Percentiles rank a stretch among this genome's conserved stretches.
These are phyloP conservation scores for Orychophragmus violaceus DNA, from an alignment of 345 rosid genomes.

Conservation along the genomic window DNA sequence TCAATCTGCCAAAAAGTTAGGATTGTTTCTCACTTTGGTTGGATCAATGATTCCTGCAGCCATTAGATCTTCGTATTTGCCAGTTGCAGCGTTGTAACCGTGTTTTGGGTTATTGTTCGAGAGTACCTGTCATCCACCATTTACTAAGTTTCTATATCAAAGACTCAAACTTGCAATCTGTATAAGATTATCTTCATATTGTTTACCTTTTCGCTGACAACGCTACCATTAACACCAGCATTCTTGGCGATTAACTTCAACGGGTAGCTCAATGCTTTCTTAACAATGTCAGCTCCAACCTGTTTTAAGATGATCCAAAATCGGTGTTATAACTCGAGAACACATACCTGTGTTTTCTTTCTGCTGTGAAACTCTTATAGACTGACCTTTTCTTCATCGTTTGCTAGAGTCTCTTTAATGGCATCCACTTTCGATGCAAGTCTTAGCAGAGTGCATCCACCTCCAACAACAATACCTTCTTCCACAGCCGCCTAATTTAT, in stretches of 20 bases:
- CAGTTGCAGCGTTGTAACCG: slow-evolving; percentile 91
- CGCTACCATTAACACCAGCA: slow-evolving; percentile 90
- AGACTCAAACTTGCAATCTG: neutral
- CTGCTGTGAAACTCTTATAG: neutral
- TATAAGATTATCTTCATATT: neutral
- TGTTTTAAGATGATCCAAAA: slow-evolving; percentile 10
- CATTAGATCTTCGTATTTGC: slow-evolving; percentile 85
- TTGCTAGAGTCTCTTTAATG: slow-evolving; percentile 58
- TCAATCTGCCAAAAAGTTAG: neutral
- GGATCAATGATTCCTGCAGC: slow-evolving; percentile 92
- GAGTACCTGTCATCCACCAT: slow-evolving; percentile 42
- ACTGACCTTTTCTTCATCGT: slow-evolving; percentile 78
- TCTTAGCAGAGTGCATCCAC: slow-evolving; percentile 70
- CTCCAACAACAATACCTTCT: slow-evolving; percentile 82
- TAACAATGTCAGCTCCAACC: slow-evolving; percentile 92
- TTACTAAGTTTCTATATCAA: neutral
- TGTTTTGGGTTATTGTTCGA: slow-evolving; percentile 50
- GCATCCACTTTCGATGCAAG: slow-evolving; percentile 60
- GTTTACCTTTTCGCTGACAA: slow-evolving; percentile 73
- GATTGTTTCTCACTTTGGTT: slow-evolving; percentile 49
- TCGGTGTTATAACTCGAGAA: neutral
- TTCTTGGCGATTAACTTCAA: slow-evolving; percentile 82
- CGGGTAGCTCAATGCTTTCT: slow-evolving; percentile 78
- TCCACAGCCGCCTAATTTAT: slow-evolving; percentile 52
- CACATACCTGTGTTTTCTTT: neutral